phyloP scores from a whole-genome alignment of 2,329 filamentous ascomycete genomes.

The Hypoxylon sp. region DNA sequence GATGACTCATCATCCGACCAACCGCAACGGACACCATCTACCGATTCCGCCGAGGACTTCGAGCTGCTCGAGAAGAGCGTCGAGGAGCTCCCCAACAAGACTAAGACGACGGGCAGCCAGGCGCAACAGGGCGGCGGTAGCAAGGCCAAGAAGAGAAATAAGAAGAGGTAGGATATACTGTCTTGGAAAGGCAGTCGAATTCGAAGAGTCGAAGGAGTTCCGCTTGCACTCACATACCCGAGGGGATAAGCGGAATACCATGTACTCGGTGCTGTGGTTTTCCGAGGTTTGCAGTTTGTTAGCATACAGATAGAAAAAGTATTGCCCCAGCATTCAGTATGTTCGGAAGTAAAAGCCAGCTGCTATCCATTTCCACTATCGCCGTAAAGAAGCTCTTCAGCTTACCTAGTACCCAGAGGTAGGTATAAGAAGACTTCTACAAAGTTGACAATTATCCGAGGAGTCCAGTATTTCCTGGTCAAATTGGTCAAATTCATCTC shows the following conservation, averaged over 20 bases:
- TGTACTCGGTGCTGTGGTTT: neutral
- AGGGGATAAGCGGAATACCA: neutral
- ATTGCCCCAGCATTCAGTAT: neutral
- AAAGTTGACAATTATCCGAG: neutral
- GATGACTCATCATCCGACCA: conserved; percentile 60
- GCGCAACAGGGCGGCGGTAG: conserved; percentile 55
- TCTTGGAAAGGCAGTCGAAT: neutral
- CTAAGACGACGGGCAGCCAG: conserved; percentile 61
- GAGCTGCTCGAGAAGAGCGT: conserved; percentile 73
- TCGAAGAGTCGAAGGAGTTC: conserved; percentile 8
- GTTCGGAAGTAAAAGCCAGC: neutral
- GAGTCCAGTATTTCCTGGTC: too few species aligned
- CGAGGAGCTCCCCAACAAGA: conserved; percentile 60
- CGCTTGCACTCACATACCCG: conserved; percentile 10
- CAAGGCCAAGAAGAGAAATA: conserved; percentile 66
- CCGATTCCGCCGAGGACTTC: conserved; percentile 71
- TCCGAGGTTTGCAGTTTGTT: neutral
- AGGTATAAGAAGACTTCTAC: neutral
- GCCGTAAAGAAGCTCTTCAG: too few species aligned
- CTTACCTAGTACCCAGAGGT: too few species aligned
- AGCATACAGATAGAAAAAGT: conserved; percentile 1
- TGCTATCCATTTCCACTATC: neutral
- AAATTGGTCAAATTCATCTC: neutral
- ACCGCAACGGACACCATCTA: conserved; percentile 65
- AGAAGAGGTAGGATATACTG: conserved; percentile 62